Evolutionary conservation across 768 basidiomycete species (phyloP).

Genomic region (Suillus subluteus): DNA sequence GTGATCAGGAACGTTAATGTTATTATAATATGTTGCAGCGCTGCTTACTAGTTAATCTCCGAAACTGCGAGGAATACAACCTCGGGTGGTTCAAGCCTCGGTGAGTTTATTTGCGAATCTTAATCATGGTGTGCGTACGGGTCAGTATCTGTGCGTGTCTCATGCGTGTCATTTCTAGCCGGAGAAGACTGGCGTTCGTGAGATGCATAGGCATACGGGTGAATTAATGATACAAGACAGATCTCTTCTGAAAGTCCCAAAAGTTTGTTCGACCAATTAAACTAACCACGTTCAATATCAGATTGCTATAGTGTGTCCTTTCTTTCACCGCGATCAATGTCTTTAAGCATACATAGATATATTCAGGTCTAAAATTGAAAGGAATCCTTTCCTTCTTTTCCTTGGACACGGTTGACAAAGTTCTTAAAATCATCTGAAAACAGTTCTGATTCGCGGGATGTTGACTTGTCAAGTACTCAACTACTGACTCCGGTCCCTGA

Average conservation of each 20-base stretch:
- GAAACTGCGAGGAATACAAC: slow-evolving; percentile 5
- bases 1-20: neutral
- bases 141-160: neutral
- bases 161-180: slow-evolving; percentile 6
- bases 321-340: slow-evolving; percentile 1
- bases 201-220: neutral
- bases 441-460: neutral
- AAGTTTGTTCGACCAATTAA: neutral
- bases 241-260: neutral
- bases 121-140: neutral
- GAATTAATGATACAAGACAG: neutral
- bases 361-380: slow-evolving; percentile 1
- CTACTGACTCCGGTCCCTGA: slow-evolving; percentile 6
- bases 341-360: slow-evolving; percentile 5
- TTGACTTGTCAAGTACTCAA: neutral
- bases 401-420: neutral
- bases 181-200: neutral
- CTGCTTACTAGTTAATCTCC: neutral
- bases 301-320: neutral
- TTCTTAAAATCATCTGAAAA: neutral
- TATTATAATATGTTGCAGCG: neutral
- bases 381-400: neutral
- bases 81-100: neutral
- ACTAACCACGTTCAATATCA: neutral
- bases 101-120: neutral